Evolutionary conservation across 768 basidiomycete species (phyloP), one percentile per base, ranked within the genome.

Genomic region (Pleurotus ostreatus): DNA sequence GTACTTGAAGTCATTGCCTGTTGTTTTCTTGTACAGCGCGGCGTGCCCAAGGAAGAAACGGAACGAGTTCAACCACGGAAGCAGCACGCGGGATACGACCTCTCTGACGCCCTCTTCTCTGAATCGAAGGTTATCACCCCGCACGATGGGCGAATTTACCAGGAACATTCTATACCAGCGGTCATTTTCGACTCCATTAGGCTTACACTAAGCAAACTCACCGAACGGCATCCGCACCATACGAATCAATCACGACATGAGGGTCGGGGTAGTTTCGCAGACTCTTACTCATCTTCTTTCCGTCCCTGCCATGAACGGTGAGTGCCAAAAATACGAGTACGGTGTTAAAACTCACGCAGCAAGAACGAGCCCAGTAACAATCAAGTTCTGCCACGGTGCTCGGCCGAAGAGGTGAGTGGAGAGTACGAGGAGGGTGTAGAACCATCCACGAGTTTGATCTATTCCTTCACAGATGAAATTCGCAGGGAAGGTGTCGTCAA

Each of bases 221-320:
- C 90, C 94, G 85, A 55, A 93, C 91, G 1, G 95, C 95, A 69
- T 99, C 97, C 20, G 95, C 96, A 46, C 97, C 96, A 70, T 92
- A 98, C 61, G 84, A 83, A 67, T 94, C 79, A 59, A 99, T 86
- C 69, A 98, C 82, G 51, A 94, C 62, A 69, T 85, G 93, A 6
- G 97, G 97, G 69, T 99, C 97, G 22, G 97, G 95, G 70, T 94
- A 99, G 72, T 99, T 99, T 70, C 86, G 86, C 57, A 95, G 74
- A 71, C 92, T 95, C 75, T 99, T 99, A 74, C 92, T 94, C 97
- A 99, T 99, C 78, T 99, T 99, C 80, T 95, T 97, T 55, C 97
- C 97, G 63, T 99, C 95, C 2, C 92, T 94, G 60, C 8, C 43
- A 13, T 13, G 46, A 13, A 47, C 38, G 26, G 25, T 20, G 44